Evolutionary conservation across 78 protist species (phyloP).

Genomic region (Chrysochromulina tobinii): DNA sequence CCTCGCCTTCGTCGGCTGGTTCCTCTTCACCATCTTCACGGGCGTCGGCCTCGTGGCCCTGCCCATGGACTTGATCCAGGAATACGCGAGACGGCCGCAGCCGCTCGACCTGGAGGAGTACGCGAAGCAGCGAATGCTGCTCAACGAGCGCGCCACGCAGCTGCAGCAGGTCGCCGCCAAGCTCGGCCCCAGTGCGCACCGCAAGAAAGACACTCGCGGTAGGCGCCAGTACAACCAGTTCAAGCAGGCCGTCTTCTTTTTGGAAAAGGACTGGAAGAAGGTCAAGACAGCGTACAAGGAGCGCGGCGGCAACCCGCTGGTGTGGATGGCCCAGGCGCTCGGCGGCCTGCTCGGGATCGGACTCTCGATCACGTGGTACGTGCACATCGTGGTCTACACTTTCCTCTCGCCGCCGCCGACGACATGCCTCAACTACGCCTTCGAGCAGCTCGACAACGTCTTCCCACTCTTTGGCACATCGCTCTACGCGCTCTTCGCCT

Average conservation of each 20-base stretch:
- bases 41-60: constrained; percentile 83
- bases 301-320: constrained; percentile 68
- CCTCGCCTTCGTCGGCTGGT: constrained; percentile 71
- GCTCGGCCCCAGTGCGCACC: background rate
- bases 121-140: background rate
- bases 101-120: constrained; percentile 4
- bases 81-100: constrained; percentile 71
- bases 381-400: constrained; percentile 76
- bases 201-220: background rate
- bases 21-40: constrained; percentile 79
- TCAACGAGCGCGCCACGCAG: constrained; percentile 8
- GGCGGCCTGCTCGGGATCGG: constrained; percentile 62
- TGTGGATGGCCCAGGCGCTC: constrained; percentile 17
- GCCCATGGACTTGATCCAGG: constrained; percentile 77
- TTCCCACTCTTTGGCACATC: constrained; percentile 77
- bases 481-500: constrained; percentile 71
- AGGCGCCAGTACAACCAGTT: constrained; percentile 45
- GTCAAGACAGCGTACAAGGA: constrained; percentile 37
- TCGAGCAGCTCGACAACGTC: constrained; percentile 60
- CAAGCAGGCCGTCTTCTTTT: constrained; percentile 62
- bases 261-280: constrained; percentile 71
- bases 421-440: constrained; percentile 75
- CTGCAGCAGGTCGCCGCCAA: constrained; percentile 25
- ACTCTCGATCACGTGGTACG: constrained; percentile 72
- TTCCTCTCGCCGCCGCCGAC: constrained; percentile 29